These are phyloP conservation scores for Hanseniaspora gamundiae DNA, from an alignment of 1,139 yeast genomes.

Conservation along the genomic window DNA sequence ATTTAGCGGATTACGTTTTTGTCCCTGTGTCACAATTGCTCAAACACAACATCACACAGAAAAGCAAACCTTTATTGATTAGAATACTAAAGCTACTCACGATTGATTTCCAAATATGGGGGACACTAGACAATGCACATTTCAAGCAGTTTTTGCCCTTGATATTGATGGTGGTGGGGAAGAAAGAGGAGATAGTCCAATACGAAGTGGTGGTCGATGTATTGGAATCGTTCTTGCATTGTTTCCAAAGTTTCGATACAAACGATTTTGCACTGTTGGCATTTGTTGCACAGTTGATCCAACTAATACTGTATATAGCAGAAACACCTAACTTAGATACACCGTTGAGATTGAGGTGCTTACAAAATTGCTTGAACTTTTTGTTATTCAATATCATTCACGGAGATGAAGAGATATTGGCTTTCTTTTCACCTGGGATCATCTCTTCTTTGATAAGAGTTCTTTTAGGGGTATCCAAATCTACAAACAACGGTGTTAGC, in stretches of 20 bases:
- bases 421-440: constrained; percentile 44
- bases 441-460: constrained; percentile 39
- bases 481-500: background rate
- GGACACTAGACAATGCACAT: background rate
- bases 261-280: background rate
- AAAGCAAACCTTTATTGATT: constrained; percentile 27
- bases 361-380: background rate
- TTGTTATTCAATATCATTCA: background rate
- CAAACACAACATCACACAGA: constrained; percentile 34
- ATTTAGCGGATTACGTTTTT: constrained; percentile 50
- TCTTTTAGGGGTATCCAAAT: constrained; percentile 11
- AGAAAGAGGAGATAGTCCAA: background rate
- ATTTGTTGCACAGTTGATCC: background rate
- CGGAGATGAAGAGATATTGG: constrained; percentile 37
- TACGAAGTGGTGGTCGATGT: background rate
- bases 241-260: background rate
- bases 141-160: constrained; percentile 1
- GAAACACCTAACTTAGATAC: background rate
- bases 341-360: background rate
- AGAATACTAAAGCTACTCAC: constrained; percentile 16
- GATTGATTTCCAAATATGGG: background rate
- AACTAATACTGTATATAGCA: background rate
- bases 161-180: background rate
- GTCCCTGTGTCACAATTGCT: constrained; percentile 45
- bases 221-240: background rate